These are phyloP conservation scores for Ascochyta fabae DNA, from an alignment of 2,329 filamentous ascomycete genomes.

Conservation along the genomic window DNA sequence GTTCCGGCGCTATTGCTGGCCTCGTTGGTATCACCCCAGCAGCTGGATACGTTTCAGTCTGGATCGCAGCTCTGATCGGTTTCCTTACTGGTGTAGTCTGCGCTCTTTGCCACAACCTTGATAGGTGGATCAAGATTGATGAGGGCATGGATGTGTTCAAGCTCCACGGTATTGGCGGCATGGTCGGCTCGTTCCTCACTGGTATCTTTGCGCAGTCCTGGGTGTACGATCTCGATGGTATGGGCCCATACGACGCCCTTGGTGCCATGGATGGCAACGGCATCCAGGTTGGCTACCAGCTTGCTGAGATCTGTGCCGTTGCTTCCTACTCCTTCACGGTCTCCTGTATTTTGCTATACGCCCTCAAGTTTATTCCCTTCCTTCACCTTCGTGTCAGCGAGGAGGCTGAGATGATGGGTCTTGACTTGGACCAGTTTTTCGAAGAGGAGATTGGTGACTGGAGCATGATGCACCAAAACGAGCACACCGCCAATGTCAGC, in stretches of 20 bases:
- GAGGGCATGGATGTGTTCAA: constrained; percentile 68
- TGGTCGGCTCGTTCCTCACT: constrained; percentile 64
- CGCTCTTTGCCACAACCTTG: constrained; percentile 57
- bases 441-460: constrained; percentile 65
- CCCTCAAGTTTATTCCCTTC: constrained; percentile 62
- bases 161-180: constrained; percentile 64
- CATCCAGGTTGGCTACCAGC: constrained; percentile 62
- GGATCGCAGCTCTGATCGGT: constrained; percentile 63
- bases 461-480: constrained; percentile 47
- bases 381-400: constrained; percentile 62
- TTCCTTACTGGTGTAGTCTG: constrained; percentile 62
- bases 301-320: constrained; percentile 63
- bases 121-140: constrained; percentile 62
- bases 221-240: constrained; percentile 59
- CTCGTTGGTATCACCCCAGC: constrained; percentile 67
- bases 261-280: constrained; percentile 63
- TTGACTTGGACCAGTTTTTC: constrained; percentile 63
- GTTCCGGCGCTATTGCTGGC: constrained; percentile 64
- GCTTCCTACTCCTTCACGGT: constrained; percentile 61
- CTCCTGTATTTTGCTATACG: constrained; percentile 58
- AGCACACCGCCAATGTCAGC: constrained; percentile 27
- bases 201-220: constrained; percentile 62
- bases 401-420: constrained; percentile 61
- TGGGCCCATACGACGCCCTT: constrained; percentile 51
- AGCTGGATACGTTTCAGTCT: constrained; percentile 60